phyloP scores from a whole-genome alignment of 768 basidiomycete species.

The Suillus fuscotomentosus region DNA sequence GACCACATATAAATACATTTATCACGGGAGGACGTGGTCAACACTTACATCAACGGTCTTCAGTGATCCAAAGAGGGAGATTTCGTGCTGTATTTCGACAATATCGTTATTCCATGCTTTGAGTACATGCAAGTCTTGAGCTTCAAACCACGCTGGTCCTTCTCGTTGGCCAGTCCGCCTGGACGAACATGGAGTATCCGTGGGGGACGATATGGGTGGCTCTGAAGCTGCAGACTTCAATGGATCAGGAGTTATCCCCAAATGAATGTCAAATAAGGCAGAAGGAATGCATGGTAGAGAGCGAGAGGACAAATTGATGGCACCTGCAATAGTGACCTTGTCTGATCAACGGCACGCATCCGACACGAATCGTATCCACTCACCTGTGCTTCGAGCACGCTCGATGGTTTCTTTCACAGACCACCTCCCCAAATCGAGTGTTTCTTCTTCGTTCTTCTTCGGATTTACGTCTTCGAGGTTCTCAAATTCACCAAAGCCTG shows the following conservation, averaged over 20 bases:
- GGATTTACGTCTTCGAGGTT: constrained; percentile 45
- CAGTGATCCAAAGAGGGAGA: constrained; percentile 80
- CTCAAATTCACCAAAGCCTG: constrained; percentile 35
- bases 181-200: constrained; percentile 31
- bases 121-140: constrained; percentile 71
- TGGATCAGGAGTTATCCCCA: constrained; percentile 70
- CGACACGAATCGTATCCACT: constrained; percentile 33
- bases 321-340: constrained; percentile 53
- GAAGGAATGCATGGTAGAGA: constrained; percentile 72
- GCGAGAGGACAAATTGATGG: constrained; percentile 74
- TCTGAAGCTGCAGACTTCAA: constrained; percentile 65
- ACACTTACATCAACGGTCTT: constrained; percentile 73
- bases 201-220: constrained; percentile 44
- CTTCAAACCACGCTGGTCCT: constrained; percentile 74
- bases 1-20: neutral
- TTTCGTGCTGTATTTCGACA: constrained; percentile 74
- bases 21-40: neutral
- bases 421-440: constrained; percentile 56
- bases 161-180: constrained; percentile 42
- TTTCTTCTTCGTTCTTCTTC: constrained; percentile 42
- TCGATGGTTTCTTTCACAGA: constrained; percentile 75
- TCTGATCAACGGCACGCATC: constrained; percentile 43
- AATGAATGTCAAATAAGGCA: constrained; percentile 76
- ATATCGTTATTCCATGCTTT: constrained; percentile 85
- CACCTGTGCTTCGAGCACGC: constrained; percentile 75